Percentiles rank a stretch among this genome's conserved stretches.
These are phyloP conservation scores for Agaricus subrufescens DNA, from an alignment of 768 basidiomycete genomes.

Conservation along the genomic window DNA sequence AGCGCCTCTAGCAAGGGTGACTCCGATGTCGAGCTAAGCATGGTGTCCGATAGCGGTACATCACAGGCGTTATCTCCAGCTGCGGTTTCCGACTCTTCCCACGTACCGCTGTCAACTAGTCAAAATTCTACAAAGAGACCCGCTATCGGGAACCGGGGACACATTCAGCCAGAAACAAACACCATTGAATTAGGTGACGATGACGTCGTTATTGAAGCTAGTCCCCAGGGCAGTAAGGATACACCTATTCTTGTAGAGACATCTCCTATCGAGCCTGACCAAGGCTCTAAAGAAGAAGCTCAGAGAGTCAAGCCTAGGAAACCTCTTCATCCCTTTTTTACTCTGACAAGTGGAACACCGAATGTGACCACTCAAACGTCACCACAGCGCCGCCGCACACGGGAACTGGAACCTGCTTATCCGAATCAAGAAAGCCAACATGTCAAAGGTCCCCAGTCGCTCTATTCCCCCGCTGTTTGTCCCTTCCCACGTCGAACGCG, in stretches of 20 bases:
- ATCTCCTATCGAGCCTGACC: constrained; percentile 28
- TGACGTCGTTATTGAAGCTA: background rate
- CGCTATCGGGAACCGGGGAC: background rate
- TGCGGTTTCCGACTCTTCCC: background rate
- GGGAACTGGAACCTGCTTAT: constrained; percentile 29
- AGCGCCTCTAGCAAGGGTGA: background rate
- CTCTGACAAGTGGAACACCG: constrained; percentile 22
- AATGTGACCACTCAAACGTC: constrained; percentile 6
- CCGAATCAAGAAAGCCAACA: constrained; percentile 53
- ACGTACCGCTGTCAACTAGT: background rate
- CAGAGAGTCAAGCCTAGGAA: constrained; percentile 18
- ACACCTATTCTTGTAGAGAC: constrained; percentile 42
- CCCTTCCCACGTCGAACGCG: constrained; percentile 11
- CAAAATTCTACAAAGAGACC: background rate
- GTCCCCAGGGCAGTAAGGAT: constrained; percentile 26
- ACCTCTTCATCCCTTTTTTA: constrained; percentile 43
- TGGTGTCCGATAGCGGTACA: constrained; percentile 1
- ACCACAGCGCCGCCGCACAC: constrained; percentile 9
- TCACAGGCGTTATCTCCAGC: background rate
- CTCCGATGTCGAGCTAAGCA: background rate
- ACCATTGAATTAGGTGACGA: constrained; percentile 1
- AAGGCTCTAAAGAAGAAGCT: background rate
- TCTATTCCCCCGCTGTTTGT: constrained; percentile 19
- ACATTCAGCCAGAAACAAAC: background rate
- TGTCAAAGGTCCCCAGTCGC: constrained; percentile 52